Conservation (phyloP, 495 filamentous ascomycete species). For the Letharia lupina region DNA sequence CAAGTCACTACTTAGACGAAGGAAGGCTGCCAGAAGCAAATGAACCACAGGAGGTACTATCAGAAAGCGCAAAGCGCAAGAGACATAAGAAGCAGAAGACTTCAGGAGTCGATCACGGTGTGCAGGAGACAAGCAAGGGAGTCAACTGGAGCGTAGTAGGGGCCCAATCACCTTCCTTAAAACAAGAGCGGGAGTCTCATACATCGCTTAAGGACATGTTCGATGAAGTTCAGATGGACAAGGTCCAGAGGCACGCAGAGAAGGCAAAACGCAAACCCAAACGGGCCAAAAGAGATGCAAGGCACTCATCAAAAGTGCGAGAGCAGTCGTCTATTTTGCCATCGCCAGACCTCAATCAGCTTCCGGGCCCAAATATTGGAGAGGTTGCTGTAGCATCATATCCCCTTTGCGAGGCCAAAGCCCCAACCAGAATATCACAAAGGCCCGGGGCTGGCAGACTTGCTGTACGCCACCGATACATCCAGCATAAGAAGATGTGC, state of each 20-base stretch:
- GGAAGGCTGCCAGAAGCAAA: slow-evolving; percentile 1
- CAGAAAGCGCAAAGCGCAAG: not conserved
- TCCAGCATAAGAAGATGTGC: slow-evolving; percentile 70
- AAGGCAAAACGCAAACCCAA: slow-evolving; percentile 39
- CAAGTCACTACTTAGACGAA: not conserved
- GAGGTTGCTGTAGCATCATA: not conserved
- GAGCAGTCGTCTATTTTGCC: slow-evolving; percentile 23
- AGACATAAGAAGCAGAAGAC: not conserved
- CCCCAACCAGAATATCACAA: not conserved
- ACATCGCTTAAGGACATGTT: slow-evolving; percentile 32
- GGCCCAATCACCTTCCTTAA: no score
- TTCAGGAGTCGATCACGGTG: not conserved
- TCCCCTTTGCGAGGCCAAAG: not conserved
- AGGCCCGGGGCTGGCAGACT: slow-evolving; percentile 41
- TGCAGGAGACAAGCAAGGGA: not conserved
- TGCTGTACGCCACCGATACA: slow-evolving; percentile 59
- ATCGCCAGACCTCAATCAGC: not conserved
- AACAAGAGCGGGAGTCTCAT: slow-evolving; percentile 15
- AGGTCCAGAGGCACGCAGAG: slow-evolving; percentile 27
- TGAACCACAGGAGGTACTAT: not conserved
- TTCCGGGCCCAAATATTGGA: not conserved
- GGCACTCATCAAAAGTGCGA: slow-evolving; percentile 35
- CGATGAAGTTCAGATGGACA: slow-evolving; percentile 19
- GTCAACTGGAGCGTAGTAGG: not conserved
- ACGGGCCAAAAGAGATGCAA: slow-evolving; percentile 37